Evolutionary conservation across 2,329 filamentous ascomycete genomes (phyloP).

Genomic region (Rhynchosporium agropyri): DNA sequence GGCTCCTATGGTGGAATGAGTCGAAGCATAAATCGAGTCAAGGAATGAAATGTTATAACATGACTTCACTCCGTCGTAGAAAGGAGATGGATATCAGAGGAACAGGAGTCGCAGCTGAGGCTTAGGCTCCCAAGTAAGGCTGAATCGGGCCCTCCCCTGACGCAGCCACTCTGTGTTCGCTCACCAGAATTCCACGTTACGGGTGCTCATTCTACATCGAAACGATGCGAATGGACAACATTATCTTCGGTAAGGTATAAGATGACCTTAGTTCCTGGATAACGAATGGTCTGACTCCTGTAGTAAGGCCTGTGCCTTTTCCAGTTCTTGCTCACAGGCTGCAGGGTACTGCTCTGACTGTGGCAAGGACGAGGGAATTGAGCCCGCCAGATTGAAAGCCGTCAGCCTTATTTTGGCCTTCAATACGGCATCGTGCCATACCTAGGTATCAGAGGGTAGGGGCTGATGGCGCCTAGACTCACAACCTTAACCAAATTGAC

Average conservation of each 20-base stretch:
- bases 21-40: not conserved
- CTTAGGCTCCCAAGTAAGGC: slow-evolving; percentile 1
- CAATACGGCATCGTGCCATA: not conserved
- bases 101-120: slow-evolving; percentile 5
- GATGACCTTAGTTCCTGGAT: not conserved
- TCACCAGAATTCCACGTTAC: not conserved
- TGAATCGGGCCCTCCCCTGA: not conserved
- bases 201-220: not conserved
- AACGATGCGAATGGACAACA: not conserved
- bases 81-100: not conserved
- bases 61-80: not conserved
- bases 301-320: not conserved
- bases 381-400: not conserved
- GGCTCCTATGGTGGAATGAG: too few relatives aligned
- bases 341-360: not conserved
- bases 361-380: slow-evolving; percentile 5
- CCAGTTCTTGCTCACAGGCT: not conserved
- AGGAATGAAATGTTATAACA: not conserved
- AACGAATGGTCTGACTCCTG: not conserved
- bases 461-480: not conserved
- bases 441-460: too few relatives aligned
- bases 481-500: not conserved
- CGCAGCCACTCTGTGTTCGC: not conserved
- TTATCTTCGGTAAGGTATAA: not conserved
- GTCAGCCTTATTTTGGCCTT: slow-evolving; percentile 5